Evolutionary conservation across 2,329 filamentous ascomycete genomes (phyloP).

Genomic region (Orbilia ellipsospora): DNA sequence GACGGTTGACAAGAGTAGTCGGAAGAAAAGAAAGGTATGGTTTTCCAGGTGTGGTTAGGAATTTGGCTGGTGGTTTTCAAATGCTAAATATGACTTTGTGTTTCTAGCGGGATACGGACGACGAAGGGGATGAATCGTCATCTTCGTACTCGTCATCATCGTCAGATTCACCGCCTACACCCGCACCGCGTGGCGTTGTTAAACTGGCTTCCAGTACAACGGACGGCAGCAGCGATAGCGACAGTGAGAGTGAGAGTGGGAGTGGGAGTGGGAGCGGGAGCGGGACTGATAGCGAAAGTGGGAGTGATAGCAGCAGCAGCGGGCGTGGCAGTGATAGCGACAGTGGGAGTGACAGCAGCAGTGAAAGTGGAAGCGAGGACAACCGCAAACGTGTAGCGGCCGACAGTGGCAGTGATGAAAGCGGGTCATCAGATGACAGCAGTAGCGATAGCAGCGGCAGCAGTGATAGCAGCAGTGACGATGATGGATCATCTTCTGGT

Average conservation of each 20-base stretch:
- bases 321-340: conserved; percentile 22
- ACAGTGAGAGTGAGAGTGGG: conserved; percentile 38
- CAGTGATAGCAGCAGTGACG: conserved; percentile 39
- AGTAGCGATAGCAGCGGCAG: conserved; percentile 28
- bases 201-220: conserved; percentile 31
- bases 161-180: conserved; percentile 37
- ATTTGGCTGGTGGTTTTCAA: background rate
- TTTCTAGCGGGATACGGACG: conserved; percentile 48
- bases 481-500: conserved; percentile 28
- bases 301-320: background rate
- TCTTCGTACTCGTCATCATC: conserved; percentile 6
- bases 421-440: conserved; percentile 28
- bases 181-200: conserved; percentile 18
- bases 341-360: conserved; percentile 19
- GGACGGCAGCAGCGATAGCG: conserved; percentile 35
- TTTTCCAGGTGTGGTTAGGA: background rate
- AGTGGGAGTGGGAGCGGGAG: background rate
- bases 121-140: conserved; percentile 49
- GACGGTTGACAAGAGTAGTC: conserved; percentile 28
- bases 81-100: background rate
- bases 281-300: conserved; percentile 2
- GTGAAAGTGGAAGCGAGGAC: background rate
- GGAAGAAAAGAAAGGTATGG: conserved; percentile 53
- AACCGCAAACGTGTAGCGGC: conserved; percentile 1
- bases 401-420: conserved; percentile 35